phyloP scores from a whole-genome alignment of 1,139 yeast genomes.

The Candida pseudoviswanathii region DNA sequence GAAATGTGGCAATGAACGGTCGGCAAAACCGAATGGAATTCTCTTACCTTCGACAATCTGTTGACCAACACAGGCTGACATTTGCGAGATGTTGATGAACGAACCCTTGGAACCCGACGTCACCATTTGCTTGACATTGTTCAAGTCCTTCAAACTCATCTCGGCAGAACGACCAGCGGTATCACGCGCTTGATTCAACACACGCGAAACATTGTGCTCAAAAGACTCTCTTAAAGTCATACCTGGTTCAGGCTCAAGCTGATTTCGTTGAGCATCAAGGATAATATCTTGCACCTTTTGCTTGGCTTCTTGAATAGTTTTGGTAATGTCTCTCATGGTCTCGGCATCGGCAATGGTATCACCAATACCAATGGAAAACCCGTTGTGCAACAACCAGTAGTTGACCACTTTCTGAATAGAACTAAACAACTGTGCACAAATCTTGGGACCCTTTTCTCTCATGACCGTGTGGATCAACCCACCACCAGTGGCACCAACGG shows the following conservation, averaged over 20 bases:
- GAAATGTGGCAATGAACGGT: constrained; percentile 95
- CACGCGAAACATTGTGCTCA: constrained; percentile 95
- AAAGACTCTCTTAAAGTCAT: constrained; percentile 98
- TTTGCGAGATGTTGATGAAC: constrained; percentile 96
- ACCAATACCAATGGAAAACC: constrained; percentile 99
- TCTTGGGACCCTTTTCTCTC: constrained; percentile 94
- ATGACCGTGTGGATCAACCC: constrained; percentile 96
- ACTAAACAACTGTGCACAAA: constrained; percentile 89
- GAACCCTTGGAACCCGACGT: constrained; percentile 99
- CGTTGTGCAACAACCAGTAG: constrained; percentile 94
- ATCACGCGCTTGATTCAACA: constrained; percentile 95
- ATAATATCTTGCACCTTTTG: constrained; percentile 91
- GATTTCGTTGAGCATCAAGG: constrained; percentile 85
- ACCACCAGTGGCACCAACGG: constrained; percentile 98
- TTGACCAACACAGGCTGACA: constrained; percentile 99
- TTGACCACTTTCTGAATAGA: constrained; percentile 94
- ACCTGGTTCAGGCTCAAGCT: constrained; percentile 95
- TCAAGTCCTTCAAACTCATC: constrained; percentile 88
- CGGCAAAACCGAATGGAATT: constrained; percentile 96
- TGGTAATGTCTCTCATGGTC: constrained; percentile 91
- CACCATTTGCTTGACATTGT: constrained; percentile 98
- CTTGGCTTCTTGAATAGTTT: constrained; percentile 91
- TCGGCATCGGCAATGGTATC: constrained; percentile 98
- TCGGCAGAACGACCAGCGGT: constrained; percentile 99
- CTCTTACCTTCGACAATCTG: constrained; percentile 99